Conservation (phyloP, 176 grass and related monocot species). For the Carex parvula region DNA sequence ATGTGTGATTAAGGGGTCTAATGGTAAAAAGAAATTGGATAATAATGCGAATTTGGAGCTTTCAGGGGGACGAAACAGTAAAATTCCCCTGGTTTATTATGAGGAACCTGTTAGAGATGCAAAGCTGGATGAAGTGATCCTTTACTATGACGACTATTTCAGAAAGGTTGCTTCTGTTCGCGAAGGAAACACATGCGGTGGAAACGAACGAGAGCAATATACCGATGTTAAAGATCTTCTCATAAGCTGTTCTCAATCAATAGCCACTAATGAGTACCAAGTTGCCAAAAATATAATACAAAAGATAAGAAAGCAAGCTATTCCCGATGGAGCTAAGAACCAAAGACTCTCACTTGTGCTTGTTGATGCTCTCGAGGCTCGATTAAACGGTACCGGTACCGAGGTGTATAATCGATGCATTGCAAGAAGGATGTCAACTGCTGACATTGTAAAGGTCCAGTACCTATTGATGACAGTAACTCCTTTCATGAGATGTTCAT, state of each 20-base stretch:
- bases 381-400: constrained; percentile 22
- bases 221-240: constrained; percentile 20
- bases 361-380: constrained; percentile 23
- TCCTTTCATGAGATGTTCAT: background rate
- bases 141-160: constrained; percentile 11
- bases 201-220: background rate
- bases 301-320: constrained; percentile 26
- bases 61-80: constrained; percentile 23
- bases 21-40: background rate
- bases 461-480: constrained; percentile 13
- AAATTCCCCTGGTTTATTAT: constrained; percentile 6
- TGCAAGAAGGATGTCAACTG: constrained; percentile 11
- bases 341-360: constrained; percentile 24
- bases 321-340: constrained; percentile 11
- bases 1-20: background rate
- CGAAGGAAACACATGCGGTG: background rate
- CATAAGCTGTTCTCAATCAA: constrained; percentile 19
- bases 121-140: constrained; percentile 24
- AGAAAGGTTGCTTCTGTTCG: constrained; percentile 8
- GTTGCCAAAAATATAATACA: constrained; percentile 9
- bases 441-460: constrained; percentile 24
- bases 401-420: constrained; percentile 14
- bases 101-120: constrained; percentile 18
- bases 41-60: background rate
- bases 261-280: constrained; percentile 23